A percentile compares a stretch with the other conserved stretches of the same genome.
phyloP scores from a whole-genome alignment of 495 filamentous ascomycete genomes.

The Hypoxylon fuscum region DNA sequence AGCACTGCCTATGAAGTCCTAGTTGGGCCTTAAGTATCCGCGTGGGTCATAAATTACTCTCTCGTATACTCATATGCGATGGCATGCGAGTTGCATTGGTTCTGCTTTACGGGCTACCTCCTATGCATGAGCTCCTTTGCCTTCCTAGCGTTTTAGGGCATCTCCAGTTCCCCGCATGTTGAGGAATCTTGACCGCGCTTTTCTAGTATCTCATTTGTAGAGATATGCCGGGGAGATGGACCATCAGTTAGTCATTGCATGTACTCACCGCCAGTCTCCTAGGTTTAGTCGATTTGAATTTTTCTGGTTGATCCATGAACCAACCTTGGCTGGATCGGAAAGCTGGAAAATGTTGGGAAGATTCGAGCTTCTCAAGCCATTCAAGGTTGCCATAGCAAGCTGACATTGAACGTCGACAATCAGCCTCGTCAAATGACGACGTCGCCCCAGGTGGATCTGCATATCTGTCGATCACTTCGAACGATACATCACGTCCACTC shows the following conservation, averaged over 20 bases:
- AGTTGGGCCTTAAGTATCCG: conserved; percentile 37
- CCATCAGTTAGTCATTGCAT: conserved; percentile 28
- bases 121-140: conserved; percentile 26
- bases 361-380: conserved; percentile 11
- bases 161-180: conserved; percentile 31
- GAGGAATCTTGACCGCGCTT: conserved; percentile 35
- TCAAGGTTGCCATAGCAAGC: conserved; percentile 9
- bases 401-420: conserved; percentile 9
- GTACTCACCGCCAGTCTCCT: conserved; percentile 39
- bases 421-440: conserved; percentile 41
- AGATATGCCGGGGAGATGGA: conserved; percentile 34
- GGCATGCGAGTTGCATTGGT: conserved; percentile 34
- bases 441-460: conserved; percentile 36
- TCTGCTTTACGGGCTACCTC: conserved; percentile 28
- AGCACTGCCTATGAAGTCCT: conserved; percentile 24
- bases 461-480: conserved; percentile 38
- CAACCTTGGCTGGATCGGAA: conserved; percentile 16
- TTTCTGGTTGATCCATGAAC: conserved; percentile 25
- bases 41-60: conserved; percentile 23
- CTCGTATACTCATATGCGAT: conserved; percentile 28
- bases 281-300: conserved; percentile 18
- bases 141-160: conserved; percentile 22
- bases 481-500: conserved; percentile 36
- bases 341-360: conserved; percentile 3
- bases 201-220: conserved; percentile 16